phyloP scores from a whole-genome alignment of 371 early-diverging fungal species.

The Rhizopus stolonifer region DNA sequence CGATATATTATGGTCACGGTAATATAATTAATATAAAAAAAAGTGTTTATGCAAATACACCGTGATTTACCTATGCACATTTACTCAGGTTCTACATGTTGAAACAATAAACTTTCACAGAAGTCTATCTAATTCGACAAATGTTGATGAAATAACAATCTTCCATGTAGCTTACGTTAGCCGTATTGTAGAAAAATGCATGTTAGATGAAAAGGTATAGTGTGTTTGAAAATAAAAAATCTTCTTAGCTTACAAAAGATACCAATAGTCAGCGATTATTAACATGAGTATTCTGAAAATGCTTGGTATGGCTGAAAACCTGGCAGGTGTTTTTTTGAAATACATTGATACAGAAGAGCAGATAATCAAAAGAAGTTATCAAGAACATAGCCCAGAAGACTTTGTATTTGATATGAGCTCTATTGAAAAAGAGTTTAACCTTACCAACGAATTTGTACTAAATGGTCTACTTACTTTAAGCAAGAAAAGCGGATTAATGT shows the following conservation, averaged over 20 bases:
- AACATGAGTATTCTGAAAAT: constrained; percentile 33
- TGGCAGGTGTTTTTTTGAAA: constrained; percentile 15
- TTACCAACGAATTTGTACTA: constrained; percentile 38
- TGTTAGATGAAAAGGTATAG: constrained; percentile 43
- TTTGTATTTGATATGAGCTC: constrained; percentile 14
- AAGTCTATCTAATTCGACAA: constrained; percentile 21
- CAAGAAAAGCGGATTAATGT: constrained; percentile 39
- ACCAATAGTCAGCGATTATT: constrained; percentile 29
- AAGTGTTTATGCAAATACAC: no score
- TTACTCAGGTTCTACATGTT: constrained; percentile 45
- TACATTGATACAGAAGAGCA: background rate
- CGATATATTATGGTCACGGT: constrained; percentile 53
- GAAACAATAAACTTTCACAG: constrained; percentile 33
- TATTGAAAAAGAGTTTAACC: constrained; percentile 38
- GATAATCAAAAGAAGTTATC: background rate
- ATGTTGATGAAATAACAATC: constrained; percentile 40
- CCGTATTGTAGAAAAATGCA: constrained; percentile 41
- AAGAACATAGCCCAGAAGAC: background rate
- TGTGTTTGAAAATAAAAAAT: no score
- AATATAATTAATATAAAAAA: no score
- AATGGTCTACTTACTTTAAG: constrained; percentile 37
- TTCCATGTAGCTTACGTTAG: constrained; percentile 37
- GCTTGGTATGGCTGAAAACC: constrained; percentile 34
- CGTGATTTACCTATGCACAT: no score
- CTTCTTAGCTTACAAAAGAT: no score